phyloP scores from a whole-genome alignment of 371 early-diverging fungal genomes.

The Blakeslea trispora region DNA sequence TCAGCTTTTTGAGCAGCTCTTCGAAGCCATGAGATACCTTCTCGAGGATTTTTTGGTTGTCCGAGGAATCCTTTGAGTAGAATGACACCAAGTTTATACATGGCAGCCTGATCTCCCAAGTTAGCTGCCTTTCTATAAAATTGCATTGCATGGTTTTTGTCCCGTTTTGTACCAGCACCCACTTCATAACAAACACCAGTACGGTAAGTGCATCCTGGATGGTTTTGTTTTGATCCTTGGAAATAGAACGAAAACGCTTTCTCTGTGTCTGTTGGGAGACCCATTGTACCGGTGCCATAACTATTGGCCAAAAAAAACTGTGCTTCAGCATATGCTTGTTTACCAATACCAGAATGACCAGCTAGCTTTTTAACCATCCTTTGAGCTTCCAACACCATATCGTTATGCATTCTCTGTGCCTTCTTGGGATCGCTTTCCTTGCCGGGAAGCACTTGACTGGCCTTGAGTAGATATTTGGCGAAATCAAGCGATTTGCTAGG shows the following conservation, averaged over 20 bases:
- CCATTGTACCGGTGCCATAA: slow-evolving; percentile 76
- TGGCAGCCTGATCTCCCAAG: slow-evolving; percentile 90
- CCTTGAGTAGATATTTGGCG: slow-evolving; percentile 75
- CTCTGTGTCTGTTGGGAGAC: slow-evolving; percentile 80
- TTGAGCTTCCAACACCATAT: slow-evolving; percentile 70
- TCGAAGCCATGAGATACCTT: slow-evolving; percentile 93
- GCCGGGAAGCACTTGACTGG: slow-evolving; percentile 54
- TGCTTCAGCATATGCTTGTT: slow-evolving; percentile 80
- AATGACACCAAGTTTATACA: slow-evolving; percentile 94
- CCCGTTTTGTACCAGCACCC: slow-evolving; percentile 91
- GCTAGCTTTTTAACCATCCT: slow-evolving; percentile 80
- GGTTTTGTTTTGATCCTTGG: slow-evolving; percentile 91
- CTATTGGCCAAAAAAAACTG: slow-evolving; percentile 91
- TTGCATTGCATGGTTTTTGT: slow-evolving; percentile 82
- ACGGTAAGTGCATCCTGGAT: slow-evolving; percentile 92
- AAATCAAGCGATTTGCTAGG: slow-evolving; percentile 79
- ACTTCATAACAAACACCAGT: slow-evolving; percentile 95
- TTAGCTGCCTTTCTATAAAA: slow-evolving; percentile 95
- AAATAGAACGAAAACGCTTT: slow-evolving; percentile 91
- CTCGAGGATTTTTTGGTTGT: slow-evolving; percentile 74
- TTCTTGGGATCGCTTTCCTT: slow-evolving; percentile 60
- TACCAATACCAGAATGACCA: slow-evolving; percentile 66
- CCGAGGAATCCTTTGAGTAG: slow-evolving; percentile 78
- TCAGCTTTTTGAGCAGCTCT: slow-evolving; percentile 88
- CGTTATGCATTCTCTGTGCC: slow-evolving; percentile 70